Evolutionary conservation across 2,329 filamentous ascomycete genomes (phyloP), one percentile per base, ranked within the genome.

Genomic region (Fusarium circinatum): DNA sequence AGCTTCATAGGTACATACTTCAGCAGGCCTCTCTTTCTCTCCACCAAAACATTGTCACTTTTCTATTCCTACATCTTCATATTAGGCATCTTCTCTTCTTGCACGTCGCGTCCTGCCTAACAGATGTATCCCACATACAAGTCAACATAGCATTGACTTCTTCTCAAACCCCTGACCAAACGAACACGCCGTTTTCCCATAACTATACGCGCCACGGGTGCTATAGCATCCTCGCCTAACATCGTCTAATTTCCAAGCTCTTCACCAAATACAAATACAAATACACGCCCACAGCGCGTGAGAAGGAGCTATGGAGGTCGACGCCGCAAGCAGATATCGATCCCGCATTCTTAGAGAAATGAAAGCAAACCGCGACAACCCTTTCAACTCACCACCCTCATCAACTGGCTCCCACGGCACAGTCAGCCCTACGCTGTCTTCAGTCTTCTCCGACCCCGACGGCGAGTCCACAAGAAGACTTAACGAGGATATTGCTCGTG

Each of bases 391-490:
- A 26, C 88, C 88, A 10, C 87, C 88, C 26, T 89, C 88, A 12
- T 89, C 88, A 12, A 89, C 88, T 36, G 88, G 87, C 62, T 88
- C 86, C 59, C 87, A 89, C 80, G 87, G 88, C 78, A 88, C 87
- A 69, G 84, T 89, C 71, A 88, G 86, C 77, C 85, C 86, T 61
- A 89, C 87, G 51, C 78, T 85, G 58, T 88, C 87, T 42, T 86
- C 87, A 47, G 81, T 89, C 75, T 87, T 88, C 68, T 85, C 86
- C 63, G 85, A 85, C 64, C 86, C 85, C 42, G 86, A 88, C 67
- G 86, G 84, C 79, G 88, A 89, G 78, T 88, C 87, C 36, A 89
- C 87, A 45, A 85, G 86, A 64, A 83, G 82, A 64, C 82, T 88
- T 45, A 85, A 87, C 75, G 84, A 87, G 58, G 84, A 87, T 44